These are phyloP conservation scores for Rosa chinensis DNA, from an alignment of 306 rosid genomes.

Conservation along the genomic window DNA sequence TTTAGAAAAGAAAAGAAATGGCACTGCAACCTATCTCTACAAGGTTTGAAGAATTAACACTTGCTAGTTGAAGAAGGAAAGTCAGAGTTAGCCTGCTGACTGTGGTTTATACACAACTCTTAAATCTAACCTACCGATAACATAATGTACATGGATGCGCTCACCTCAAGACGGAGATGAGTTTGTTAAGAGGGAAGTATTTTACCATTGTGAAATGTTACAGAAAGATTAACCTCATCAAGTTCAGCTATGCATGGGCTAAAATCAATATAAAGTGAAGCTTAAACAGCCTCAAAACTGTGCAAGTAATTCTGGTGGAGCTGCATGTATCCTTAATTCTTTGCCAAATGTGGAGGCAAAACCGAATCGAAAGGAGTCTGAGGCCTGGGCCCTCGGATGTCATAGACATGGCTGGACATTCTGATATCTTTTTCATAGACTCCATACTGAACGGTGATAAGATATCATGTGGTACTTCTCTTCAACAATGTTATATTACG, in stretches of 20 bases:
- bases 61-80: slow-evolving; percentile 8
- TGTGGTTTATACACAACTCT: slow-evolving; percentile 32
- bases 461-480: background rate
- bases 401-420: background rate
- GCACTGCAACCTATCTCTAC: slow-evolving; percentile 33
- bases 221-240: slow-evolving; percentile 23
- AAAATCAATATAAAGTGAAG: slow-evolving; percentile 5
- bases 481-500: background rate
- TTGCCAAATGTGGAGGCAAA: slow-evolving; percentile 24
- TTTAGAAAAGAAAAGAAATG: background rate
- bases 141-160: slow-evolving; percentile 46
- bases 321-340: slow-evolving; percentile 3
- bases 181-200: slow-evolving; percentile 20
- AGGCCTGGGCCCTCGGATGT: slow-evolving; percentile 8
- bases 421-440: background rate
- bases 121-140: slow-evolving; percentile 30
- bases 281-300: slow-evolving; percentile 34
- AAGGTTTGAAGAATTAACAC: slow-evolving; percentile 25
- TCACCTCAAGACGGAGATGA: slow-evolving; percentile 22
- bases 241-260: background rate
- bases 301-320: slow-evolving; percentile 24
- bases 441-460: slow-evolving; percentile 18
- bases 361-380: slow-evolving; percentile 16
- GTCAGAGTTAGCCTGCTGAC: slow-evolving; percentile 26
- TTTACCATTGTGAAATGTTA: slow-evolving; percentile 18